Evolutionary conservation across 805 yeast genomes (phyloP).

Genomic region (Barnettozyma salicaria): DNA sequence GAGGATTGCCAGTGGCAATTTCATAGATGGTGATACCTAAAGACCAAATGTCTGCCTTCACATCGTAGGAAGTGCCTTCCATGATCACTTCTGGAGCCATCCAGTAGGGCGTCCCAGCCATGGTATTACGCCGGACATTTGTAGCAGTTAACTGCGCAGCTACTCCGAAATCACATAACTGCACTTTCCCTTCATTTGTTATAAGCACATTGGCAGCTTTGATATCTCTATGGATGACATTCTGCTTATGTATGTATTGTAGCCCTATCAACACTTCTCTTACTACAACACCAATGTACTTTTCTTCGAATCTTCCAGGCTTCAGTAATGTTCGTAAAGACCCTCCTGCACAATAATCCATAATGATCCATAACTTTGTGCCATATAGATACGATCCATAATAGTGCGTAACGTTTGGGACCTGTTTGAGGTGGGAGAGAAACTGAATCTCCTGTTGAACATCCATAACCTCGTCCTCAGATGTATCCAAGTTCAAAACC

Average conservation of each 20-base stretch:
- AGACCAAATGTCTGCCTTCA: slow-evolving; percentile 96
- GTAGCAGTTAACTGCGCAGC: slow-evolving; percentile 86
- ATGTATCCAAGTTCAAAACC: slow-evolving; percentile 85
- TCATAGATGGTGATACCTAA: slow-evolving; percentile 91
- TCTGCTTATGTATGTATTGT: slow-evolving; percentile 75
- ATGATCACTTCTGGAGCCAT: slow-evolving; percentile 98
- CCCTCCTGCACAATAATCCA: slow-evolving; percentile 98
- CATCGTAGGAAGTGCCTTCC: slow-evolving; percentile 83
- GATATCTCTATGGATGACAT: slow-evolving; percentile 92
- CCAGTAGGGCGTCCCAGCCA: slow-evolving; percentile 97
- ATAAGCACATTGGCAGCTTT: slow-evolving; percentile 94
- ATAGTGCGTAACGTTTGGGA: slow-evolving; percentile 90
- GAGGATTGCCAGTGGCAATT: slow-evolving; percentile 95
- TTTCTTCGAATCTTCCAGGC: slow-evolving; percentile 86
- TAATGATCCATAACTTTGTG: slow-evolving; percentile 36
- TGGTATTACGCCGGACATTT: slow-evolving; percentile 77
- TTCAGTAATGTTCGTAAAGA: slow-evolving; percentile 64
- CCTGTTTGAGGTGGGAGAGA: slow-evolving; percentile 70
- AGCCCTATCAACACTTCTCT: slow-evolving; percentile 78
- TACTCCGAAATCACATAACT: slow-evolving; percentile 95
- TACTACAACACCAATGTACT: slow-evolving; percentile 73
- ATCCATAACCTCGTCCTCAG: slow-evolving; percentile 89
- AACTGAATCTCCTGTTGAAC: slow-evolving; percentile 91
- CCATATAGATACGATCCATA: slow-evolving; percentile 45
- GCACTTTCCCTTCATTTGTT: slow-evolving; percentile 82